Conservation (phyloP, 805 yeast species). For the Starmerella geochares region DNA sequence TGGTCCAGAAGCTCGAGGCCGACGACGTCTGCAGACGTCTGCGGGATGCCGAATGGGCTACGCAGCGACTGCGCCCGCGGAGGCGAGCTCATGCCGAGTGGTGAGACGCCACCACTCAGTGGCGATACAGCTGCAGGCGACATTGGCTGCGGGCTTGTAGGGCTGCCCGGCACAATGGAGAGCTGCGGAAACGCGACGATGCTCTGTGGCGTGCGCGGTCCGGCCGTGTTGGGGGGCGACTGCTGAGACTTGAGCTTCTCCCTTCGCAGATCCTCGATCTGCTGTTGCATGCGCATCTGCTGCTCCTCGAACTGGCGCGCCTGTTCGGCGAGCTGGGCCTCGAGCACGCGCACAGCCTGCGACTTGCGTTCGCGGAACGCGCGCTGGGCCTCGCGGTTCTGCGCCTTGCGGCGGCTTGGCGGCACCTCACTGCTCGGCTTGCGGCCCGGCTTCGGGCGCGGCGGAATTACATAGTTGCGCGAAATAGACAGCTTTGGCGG, state of each 20-base stretch:
- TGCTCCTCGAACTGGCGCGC: constrained; percentile 58
- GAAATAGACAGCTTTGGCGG: constrained; percentile 39
- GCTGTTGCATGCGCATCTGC: constrained; percentile 71
- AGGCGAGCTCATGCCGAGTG: background rate
- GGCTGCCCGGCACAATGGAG: background rate
- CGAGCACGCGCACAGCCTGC: constrained; percentile 44
- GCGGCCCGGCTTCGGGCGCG: constrained; percentile 58
- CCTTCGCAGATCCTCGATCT: constrained; percentile 54
- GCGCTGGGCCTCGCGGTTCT: constrained; percentile 79
- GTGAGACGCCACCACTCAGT: background rate
- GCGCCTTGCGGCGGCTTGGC: constrained; percentile 43
- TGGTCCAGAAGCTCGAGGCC: constrained; percentile 30
- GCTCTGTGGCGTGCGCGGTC: constrained; percentile 2
- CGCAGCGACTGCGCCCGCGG: constrained; percentile 10
- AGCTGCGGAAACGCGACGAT: background rate
- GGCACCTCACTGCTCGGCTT: constrained; percentile 68
- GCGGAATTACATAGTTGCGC: constrained; percentile 75
- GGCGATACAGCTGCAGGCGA: constrained; percentile 11
- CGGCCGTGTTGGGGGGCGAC: background rate
- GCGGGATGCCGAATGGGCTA: constrained; percentile 21
- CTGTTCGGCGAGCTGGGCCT: constrained; percentile 87
- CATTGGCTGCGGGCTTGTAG: constrained; percentile 8
- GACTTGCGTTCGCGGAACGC: constrained; percentile 79
- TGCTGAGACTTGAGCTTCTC: background rate
- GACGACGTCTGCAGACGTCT: constrained; percentile 22